Base-by-base conservation (phyloP, 495 filamentous ascomycete genomes). In the Neurospora sublineolata region DNA sequence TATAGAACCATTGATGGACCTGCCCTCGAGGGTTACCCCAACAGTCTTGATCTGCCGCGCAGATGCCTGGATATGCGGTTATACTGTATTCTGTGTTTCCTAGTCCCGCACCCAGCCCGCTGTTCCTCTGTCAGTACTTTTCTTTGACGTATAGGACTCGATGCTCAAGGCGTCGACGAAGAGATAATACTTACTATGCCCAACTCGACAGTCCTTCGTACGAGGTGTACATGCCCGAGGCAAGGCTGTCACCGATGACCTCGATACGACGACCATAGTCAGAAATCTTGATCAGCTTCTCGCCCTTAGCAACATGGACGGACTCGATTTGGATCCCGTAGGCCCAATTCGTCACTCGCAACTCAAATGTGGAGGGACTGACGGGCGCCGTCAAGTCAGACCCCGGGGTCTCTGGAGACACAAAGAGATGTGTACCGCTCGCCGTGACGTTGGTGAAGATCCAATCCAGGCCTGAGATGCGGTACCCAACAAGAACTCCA, bases 361-460 rank as follows among this genome's bases (percentile, higher is more conserved):
- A 80, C 73, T 89, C 87, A 69, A 89, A 87, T 0, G 81, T 84
- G 18, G 79, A 80, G 0, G 83, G 84, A 67, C 71, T 81, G 27
- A 84, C 72, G 0, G 83, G 83, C 5, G 74, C 79, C 0, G 78
- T 82, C 71, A 81, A 72, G 69, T 77, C 77, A 16, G 84, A 77
- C 16, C 82, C 83, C 1, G 81, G 79, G 0, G 83, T 85, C 2
- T 75, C 73, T 20, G 80, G 75, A 40, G 75, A 84, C 41, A 89
- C 83, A 67, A 92, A 84, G 37, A 90, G 84, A 72, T 92, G 89
- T 1, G 88, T 89, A 18, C 82, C 81, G 10, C 84, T 82, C 0
- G 83, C 85, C 5, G 89, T 90, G 40, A 92, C 84, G 79, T 91
- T 91, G 44, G 89, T 88, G 73, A 91, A 89, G 46, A 83, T 82